These are phyloP conservation scores for Aspergillus costaricaensis DNA, from an alignment of 2,329 filamentous ascomycete genomes.

Conservation along the genomic window DNA sequence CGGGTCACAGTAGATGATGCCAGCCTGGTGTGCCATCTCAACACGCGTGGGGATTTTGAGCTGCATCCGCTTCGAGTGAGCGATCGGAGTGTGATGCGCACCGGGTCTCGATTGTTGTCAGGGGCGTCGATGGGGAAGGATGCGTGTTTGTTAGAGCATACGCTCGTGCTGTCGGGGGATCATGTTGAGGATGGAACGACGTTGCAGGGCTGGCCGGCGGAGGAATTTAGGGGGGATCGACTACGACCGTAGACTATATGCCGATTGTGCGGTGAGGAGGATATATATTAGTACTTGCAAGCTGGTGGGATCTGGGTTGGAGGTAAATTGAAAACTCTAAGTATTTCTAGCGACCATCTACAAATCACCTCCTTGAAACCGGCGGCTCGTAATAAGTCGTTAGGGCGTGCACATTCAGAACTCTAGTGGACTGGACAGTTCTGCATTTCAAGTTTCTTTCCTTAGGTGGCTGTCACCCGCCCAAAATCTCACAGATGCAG, in stretches of 20 bases:
- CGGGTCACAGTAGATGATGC: conserved; percentile 56
- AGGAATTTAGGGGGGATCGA: conserved; percentile 20
- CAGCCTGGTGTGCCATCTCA: conserved; percentile 59
- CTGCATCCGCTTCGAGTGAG: conserved; percentile 56
- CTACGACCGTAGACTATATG: background rate
- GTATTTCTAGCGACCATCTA: too few species aligned
- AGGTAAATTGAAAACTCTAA: too few species aligned
- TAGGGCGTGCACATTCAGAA: too few species aligned
- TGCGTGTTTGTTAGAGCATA: conserved; percentile 59
- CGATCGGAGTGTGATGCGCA: conserved; percentile 55
- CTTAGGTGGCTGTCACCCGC: too few species aligned
- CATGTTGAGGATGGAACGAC: conserved; percentile 53
- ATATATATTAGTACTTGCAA: too few species aligned
- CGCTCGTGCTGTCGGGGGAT: conserved; percentile 59
- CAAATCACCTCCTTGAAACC: too few species aligned
- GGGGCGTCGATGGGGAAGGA: conserved; percentile 57
- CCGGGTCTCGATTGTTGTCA: conserved; percentile 55
- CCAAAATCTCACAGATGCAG: too few species aligned
- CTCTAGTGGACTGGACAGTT: too few species aligned
- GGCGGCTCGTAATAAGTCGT: too few species aligned
- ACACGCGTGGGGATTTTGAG: conserved; percentile 59
- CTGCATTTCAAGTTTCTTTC: too few species aligned
- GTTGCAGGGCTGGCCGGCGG: conserved; percentile 60
- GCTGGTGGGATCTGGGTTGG: too few species aligned
- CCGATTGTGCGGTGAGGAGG: too few species aligned